phyloP scores from a whole-genome alignment of 78 protist species.

The Dictyostelium capitatum region DNA sequence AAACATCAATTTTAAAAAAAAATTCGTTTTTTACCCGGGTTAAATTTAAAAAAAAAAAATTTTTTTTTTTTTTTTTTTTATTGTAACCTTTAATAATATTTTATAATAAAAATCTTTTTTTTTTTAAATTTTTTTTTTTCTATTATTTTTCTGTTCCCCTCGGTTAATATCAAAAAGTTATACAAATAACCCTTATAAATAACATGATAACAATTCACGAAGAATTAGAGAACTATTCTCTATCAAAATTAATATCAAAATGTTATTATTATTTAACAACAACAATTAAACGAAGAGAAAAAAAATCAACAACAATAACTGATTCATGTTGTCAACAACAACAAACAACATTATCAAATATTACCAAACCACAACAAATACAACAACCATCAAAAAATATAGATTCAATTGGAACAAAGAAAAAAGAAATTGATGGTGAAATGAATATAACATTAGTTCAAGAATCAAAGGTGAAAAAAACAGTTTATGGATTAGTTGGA shows the following conservation, averaged over 20 bases:
- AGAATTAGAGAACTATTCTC: constrained; percentile 16
- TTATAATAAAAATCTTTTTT: no score
- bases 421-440: neutral
- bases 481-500: neutral
- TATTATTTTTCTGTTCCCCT: neutral
- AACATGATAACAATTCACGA: neutral
- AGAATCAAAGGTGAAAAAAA: neutral
- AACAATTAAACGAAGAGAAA: neutral
- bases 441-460: neutral
- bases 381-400: neutral
- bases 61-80: no score
- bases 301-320: neutral
- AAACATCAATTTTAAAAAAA: no score
- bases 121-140: no score
- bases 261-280: neutral
- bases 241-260: neutral
- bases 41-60: no score
- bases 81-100: no score
- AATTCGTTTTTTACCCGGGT: no score
- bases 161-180: no score
- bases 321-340: no score
- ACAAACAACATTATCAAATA: no score
- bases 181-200: no score
- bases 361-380: neutral
- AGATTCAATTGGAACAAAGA: neutral